Base-by-base conservation (phyloP, 805 yeast species). In the Ogataea polymorpha region DNA sequence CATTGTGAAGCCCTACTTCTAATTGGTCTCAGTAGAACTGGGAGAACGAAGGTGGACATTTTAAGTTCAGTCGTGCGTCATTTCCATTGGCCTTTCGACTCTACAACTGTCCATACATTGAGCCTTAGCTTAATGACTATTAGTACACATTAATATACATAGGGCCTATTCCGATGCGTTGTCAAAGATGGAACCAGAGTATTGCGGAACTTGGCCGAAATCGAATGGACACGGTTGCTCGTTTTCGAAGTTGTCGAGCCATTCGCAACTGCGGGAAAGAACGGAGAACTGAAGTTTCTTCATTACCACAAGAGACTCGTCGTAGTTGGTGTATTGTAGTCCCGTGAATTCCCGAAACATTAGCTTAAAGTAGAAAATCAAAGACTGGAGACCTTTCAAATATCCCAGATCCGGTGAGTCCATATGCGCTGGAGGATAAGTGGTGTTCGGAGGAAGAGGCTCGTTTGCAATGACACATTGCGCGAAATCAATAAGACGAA, bases 401-500 rank as follows among this genome's bases (percentile, higher is more conserved):
- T 88, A 93, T 1, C 99, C 99, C 47, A 65, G 58, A 63, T 93
- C 99, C 2, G 87, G 80, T 28, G 65, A 58, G 8, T 70, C 63
- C 2, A 78, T 77, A 52, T 81, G 80, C 29, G 61, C 67, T 1
- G 97, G 96, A 3, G 96, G 96, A 39, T 80, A 82, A 1, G 76
- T 71, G 13, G 74, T 71, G 11, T 62, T 54, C 12, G 59, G 59
- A 0, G 71, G 64, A 13, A 68, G 55, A 29, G 69, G 66, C 43
- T 75, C 77, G 31, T 77, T 82, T 3, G 79, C 79, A 23, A 88
- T 84, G 12, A 88, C 82, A 55, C 95, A 85, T 58, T 90, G 96
- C 1, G 98, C 98, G 71, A 93, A 93, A 65, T 93, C 99, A 51
- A 93, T 93, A 41, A 95, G 74, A 48, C 89, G 78, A n/a, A 89